Base-by-base conservation (phyloP, 2,329 filamentous ascomycete species). In the Beauveria varroae region DNA sequence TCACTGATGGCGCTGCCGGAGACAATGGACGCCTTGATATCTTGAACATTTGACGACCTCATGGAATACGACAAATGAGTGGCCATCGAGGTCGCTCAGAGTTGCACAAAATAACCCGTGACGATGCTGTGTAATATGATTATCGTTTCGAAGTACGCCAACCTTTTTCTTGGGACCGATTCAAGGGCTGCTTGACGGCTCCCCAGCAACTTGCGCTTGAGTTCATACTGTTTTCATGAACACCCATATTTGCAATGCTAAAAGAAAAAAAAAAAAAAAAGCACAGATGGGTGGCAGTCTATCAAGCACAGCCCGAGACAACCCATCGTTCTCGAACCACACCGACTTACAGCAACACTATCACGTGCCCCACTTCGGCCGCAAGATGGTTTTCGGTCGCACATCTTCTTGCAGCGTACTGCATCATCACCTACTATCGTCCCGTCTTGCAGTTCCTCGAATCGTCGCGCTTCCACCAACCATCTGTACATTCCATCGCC, bases 341-440 rank as follows among this genome's bases (percentile, higher is more conserved):
- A 14, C 49, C 5, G 49, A n/a, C 53, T 56, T 56, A 56, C 30
- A 57, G 6, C 43, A 22, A n/a, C 2, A 14, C 18, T 26, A 53
- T 60, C 57, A 60, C 57, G 57, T 60, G 57, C 57, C 49, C 57
- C 57, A 60, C 57, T 51, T 9, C 37, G 9, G 8, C 43, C 6
- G 26, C 16, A 37, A 37, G 34, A 20, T 24, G 40, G 30, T 40
- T 43, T 51, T 30, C 24, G 9, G 30, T 54, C 18, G 20, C 20
- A 16, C 22, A 43, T 34, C 37, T 22, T 52, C 47, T 16, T 26
- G 34, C 28, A 30, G 24, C 34, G 14, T 53, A 26, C 37, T 44
- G n/a, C 49, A 50, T 20, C 18, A 30, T 26, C 34, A 20, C 12
- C 18, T 18, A 4, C 22, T 46, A 44, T 20, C 14, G 5, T 18